Evolutionary conservation across 2,329 filamentous ascomycete genomes (phyloP), one percentile per base, ranked within the genome.

Genomic region (Ophiostoma sp.): DNA sequence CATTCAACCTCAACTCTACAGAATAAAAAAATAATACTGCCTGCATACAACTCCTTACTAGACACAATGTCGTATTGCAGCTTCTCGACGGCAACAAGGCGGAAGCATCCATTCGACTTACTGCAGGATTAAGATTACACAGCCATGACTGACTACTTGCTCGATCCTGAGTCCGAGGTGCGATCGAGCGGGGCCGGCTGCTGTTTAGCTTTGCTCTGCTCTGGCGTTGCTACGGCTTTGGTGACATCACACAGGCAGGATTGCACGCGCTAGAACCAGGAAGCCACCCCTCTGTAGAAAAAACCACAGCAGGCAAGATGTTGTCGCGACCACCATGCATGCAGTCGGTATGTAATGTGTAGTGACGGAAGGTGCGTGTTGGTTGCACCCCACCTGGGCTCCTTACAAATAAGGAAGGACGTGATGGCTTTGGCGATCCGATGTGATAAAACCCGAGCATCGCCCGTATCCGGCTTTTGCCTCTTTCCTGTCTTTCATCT

Each of bases 281-380:
- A 62, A 62, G 57, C 57, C 35, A 62, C 57, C 57, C 57, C 57
- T 62, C 57, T 62, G 57, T 62, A 62, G 57, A 33, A 62, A 62
- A 33, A 33, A 27, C 54, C 15, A 15, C 6, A 31, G 23, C 52
- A n/a, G 44, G 23, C 8, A 57, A 57, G 23, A 15, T n/a, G 52
- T 11, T 57, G 52, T 57, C 52, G 52, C 52, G 10, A 57, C 44
- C 7, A 20, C 20, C 20, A 48, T 27, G 52, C 52, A 48, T 2
- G n/a, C 27, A 57, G 10, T 27, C n/a, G 4, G n/a, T 15, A 4
- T 8, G 15, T 44, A 17, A 17, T 48, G 3, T 48, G 44, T 17
- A 48, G 44, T 20, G 17, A 48, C 20, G 44, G 44, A 48, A 48
- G 44, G 17, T 48, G 44, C 17, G 17, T 20, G 44, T 8, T 39